Evolutionary conservation across 441 rosid genomes (phyloP), one percentile per base, ranked within the genome.

Genomic region (Aquilaria agallochum): DNA sequence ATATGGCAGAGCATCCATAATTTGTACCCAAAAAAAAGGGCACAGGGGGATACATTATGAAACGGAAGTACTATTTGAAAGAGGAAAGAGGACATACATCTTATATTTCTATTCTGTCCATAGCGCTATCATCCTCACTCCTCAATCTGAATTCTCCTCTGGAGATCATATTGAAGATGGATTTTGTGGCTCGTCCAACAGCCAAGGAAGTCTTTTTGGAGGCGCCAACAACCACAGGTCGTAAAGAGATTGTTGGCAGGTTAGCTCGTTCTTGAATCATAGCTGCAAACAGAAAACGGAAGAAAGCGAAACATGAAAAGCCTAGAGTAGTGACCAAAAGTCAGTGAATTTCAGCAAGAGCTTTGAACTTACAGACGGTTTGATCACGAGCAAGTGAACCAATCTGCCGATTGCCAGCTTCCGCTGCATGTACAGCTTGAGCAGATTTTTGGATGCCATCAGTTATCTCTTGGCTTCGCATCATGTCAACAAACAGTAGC

Each of bases 401-500:
- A 13, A 95, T 83, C 74, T 83, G 89, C 55, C 81, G 81, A 58
- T 89, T 82, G 70, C 98, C 96, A 60, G 91, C 91, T 81, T 89
- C 94, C 15, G 97, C 97, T 57, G 93, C 91, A 70, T 86, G 88
- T 60, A 92, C 96, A 53, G 77, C 95, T 83, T 89, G 78, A 55
- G 98, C 80, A 63, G 99, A 95, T 81, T 91, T 95, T 72, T 85
- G 82, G 63, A 89, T 82, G 56, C 97, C 99, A 59, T 89, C 94
- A 50, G 82, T 63, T 72, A 95, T 83, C 71, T 91, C 99, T 68
- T 89, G 97, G 84, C 99, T 95, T 73, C 50, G 52, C 40, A 20
- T 12, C 44, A 68, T 60, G 50, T 34, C 55, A 10, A 32, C 7
- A 53, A 50, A 55, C 14, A n/a, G n/a, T 12, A 66, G 57, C 47